Evolutionary conservation across 2,329 filamentous ascomycete species (phyloP), one percentile per base, ranked within the genome.

Genomic region (Ambrosiella xylebori): DNA sequence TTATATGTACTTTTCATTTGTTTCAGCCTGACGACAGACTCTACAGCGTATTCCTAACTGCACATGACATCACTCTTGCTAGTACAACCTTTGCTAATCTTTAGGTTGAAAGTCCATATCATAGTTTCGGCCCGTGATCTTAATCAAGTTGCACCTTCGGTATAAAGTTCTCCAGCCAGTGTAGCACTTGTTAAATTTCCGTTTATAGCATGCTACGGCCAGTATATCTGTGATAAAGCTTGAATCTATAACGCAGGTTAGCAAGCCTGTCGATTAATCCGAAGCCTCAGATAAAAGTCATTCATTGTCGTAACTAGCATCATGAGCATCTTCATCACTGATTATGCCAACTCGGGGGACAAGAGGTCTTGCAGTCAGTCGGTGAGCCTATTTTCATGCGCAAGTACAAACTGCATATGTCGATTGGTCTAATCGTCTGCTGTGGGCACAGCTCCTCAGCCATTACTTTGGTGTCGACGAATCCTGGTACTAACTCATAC

Each of bases 381-480:
- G 27, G 27, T 27, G 4, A 2, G 27, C 27, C 27, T n/a, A 12
- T 12, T 49, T 3, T 49, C 44, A 4, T 3, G 27, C 27, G 27
- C 4, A 5, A 27, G 27, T 27, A 41, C 17, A 52, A 52, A 8
- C 17, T 19, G 9, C 49, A 36, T 39, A 39, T 13, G 39, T 54
- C 35, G 4, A 40, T 13, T 7, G 3, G 11, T 36, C 36, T 13
- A 54, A 19, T 54, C 11, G 39, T 36, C n/a, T 38, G 5, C 37
- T 40, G 36, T 13, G 15, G 35, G 13, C 12, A 39, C 8, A 38
- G 9, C 27, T 9, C 36, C 36, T 19, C 8, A 0, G 76, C 74
- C 63, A 84, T 71, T 62, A 78, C 80, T 61, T 82, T 82, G 0
- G 80, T 84, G 63, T 84, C 80, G 11, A 82, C 68, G 37, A 84